Evolutionary conservation across 2,329 filamentous ascomycete species (phyloP).

Genomic region (Scedosporium minutisporum): DNA sequence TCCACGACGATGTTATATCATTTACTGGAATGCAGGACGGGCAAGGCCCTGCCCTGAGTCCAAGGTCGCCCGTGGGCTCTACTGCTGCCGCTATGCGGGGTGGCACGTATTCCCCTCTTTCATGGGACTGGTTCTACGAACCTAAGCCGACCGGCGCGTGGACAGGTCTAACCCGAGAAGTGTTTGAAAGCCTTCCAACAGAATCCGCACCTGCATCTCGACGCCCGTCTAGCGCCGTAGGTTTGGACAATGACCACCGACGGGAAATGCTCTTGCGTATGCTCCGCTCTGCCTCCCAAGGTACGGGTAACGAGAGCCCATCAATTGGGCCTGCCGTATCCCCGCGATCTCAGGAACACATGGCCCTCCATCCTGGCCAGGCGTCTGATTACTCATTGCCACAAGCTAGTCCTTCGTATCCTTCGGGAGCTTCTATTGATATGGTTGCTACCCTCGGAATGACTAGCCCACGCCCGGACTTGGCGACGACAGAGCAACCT

Average conservation of each 20-base stretch:
- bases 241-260: background rate
- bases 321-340: background rate
- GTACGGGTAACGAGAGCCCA: background rate
- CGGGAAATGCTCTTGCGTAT: conserved; percentile 5
- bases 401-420: background rate
- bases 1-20: background rate
- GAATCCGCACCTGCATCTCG: background rate
- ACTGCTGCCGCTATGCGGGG: background rate
- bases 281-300: conserved; percentile 4
- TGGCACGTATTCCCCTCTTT: conserved; percentile 27
- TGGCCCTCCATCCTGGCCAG: background rate
- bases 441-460: background rate
- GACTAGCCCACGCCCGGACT: background rate
- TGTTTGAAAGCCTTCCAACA: background rate
- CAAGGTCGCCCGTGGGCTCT: background rate
- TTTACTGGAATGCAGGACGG: background rate
- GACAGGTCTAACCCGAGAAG: background rate
- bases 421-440: background rate
- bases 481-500: background rate
- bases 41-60: background rate
- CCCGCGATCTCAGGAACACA: background rate
- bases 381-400: background rate
- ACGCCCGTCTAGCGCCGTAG: background rate
- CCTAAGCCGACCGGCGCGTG: conserved; percentile 18
- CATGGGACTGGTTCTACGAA: conserved; percentile 41